A percentile compares a stretch with the other conserved stretches of the same genome.
Evolutionary conservation across 345 rosid species (phyloP).

Genomic region (Alliaria petiolata): DNA sequence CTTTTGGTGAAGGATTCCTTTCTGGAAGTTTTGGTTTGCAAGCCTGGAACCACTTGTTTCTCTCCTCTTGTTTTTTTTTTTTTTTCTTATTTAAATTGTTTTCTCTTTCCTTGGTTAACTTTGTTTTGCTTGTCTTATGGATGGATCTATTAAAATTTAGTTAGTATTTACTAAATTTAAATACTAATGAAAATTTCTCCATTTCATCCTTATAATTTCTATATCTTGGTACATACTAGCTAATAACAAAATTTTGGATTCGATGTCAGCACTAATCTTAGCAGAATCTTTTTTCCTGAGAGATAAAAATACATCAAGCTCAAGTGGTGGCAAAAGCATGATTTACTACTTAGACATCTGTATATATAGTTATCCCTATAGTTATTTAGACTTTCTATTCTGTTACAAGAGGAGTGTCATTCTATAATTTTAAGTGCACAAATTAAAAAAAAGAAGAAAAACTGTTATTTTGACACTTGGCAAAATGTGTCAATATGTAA

Average conservation of each 20-base stretch:
- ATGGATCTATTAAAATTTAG: not conserved
- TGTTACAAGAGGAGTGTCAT: no score
- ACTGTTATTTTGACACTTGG: not conserved
- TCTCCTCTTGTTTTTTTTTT: constrained; percentile 19
- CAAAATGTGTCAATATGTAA: not conserved
- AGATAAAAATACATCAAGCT: not conserved
- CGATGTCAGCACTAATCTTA: not conserved
- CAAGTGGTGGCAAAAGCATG: not conserved
- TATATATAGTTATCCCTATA: no score
- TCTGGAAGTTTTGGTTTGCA: constrained; percentile 41
- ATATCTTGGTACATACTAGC: not conserved
- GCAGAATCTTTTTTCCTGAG: not conserved
- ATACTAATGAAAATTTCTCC: not conserved
- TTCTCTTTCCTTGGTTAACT: constrained; percentile 8
- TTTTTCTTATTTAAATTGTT: not conserved
- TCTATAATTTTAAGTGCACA: no score
- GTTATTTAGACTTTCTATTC: no score
- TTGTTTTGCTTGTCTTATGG: constrained; percentile 17
- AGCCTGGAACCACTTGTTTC: constrained; percentile 41
- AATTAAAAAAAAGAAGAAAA: no score
- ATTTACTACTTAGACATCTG: not conserved
- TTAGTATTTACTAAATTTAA: not conserved
- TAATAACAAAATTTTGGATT: not conserved
- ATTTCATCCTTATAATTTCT: not conserved
- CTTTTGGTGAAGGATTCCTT: constrained; percentile 43